phyloP scores from a whole-genome alignment of 345 rosid species.

The Crucihimalaya himalaica region DNA sequence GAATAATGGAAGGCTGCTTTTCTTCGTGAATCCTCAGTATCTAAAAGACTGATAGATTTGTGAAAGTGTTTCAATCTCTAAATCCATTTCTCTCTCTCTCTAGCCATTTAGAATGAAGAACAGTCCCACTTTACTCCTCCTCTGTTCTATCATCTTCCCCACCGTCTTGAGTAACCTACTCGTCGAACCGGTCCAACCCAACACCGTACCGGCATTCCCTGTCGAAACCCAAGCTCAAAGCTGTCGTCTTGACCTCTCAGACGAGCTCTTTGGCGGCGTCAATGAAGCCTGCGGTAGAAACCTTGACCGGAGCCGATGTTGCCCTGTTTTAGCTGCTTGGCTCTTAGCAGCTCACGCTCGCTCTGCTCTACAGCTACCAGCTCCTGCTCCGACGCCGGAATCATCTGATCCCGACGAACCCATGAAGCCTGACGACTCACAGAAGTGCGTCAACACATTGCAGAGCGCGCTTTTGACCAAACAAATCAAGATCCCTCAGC shows the following conservation, averaged over 20 bases:
- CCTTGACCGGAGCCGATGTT: conserved; percentile 92
- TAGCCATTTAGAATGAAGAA: conserved; percentile 26
- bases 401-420: conserved; percentile 61
- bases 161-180: conserved; percentile 52
- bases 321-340: conserved; percentile 97
- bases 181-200: conserved; percentile 57
- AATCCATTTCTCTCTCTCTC: background rate
- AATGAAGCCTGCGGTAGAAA: conserved; percentile 78
- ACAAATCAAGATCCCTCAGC: conserved; percentile 80
- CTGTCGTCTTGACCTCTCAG: conserved; percentile 90
- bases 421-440: conserved; percentile 94
- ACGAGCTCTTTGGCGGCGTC: conserved; percentile 96
- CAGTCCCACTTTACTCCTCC: conserved; percentile 10
- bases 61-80: background rate
- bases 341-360: conserved; percentile 95
- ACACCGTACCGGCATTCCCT: conserved; percentile 90
- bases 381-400: conserved; percentile 59
- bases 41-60: conserved; percentile 25
- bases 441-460: conserved; percentile 90
- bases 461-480: conserved; percentile 75
- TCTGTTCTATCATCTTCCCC: conserved; percentile 26
- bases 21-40: conserved; percentile 23
- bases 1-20: conserved; percentile 38
- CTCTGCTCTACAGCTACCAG: conserved; percentile 72
- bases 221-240: conserved; percentile 62